phyloP scores from a whole-genome alignment of 345 rosid species.

The Geranium brycei region DNA sequence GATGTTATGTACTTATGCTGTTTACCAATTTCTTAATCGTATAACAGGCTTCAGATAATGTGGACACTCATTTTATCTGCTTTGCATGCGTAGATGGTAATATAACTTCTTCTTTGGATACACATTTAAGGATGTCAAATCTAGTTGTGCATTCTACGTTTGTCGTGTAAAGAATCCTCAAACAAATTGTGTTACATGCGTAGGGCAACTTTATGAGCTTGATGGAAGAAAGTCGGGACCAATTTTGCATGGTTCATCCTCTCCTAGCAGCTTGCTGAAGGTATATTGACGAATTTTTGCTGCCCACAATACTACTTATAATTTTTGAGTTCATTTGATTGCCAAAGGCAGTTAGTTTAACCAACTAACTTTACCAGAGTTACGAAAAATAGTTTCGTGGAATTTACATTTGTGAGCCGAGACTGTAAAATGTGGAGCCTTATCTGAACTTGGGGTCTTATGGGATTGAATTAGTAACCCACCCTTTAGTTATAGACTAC shows the following conservation, averaged over 20 bases:
- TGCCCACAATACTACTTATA: no score
- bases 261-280: slow-evolving; percentile 58
- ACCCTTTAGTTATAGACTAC: no score
- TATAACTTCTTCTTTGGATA: background rate
- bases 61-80: slow-evolving; percentile 72
- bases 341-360: no score
- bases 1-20: background rate
- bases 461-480: no score
- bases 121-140: no score
- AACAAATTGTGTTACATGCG: slow-evolving; percentile 2
- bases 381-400: no score
- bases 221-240: slow-evolving; percentile 85
- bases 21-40: background rate
- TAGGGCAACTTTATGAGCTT: slow-evolving; percentile 81
- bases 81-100: slow-evolving; percentile 74
- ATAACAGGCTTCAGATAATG: slow-evolving; percentile 57
- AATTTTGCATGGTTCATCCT: slow-evolving; percentile 58
- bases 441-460: no score
- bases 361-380: no score
- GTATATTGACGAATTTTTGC: slow-evolving; percentile 16
- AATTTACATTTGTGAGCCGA: no score
- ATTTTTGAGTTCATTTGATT: background rate
- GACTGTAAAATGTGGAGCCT: no score
- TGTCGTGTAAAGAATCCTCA: no score
- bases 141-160: no score